Conservation (phyloP, 139 green algal genomes). For the Monoraphidium neglectum region DNA sequence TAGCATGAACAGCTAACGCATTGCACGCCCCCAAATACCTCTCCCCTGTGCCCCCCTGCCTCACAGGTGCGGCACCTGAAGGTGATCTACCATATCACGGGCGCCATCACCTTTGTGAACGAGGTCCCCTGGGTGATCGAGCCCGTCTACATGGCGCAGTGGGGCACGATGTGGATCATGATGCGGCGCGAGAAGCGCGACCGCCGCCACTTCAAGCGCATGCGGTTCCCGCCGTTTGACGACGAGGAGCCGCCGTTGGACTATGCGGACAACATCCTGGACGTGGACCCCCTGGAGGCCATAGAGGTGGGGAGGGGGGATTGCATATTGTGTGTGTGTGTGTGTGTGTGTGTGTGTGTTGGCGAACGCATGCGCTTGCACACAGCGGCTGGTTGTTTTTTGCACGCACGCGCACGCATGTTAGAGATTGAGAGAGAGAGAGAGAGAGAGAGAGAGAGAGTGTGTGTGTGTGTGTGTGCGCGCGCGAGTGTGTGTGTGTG, state of each 20-base stretch:
- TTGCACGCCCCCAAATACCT: background rate
- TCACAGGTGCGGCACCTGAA: constrained; percentile 91
- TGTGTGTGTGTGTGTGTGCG: no score
- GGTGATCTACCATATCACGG: constrained; percentile 99
- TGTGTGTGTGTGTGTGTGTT: no score
- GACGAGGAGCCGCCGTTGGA: constrained; percentile 99
- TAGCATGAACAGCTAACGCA: background rate
- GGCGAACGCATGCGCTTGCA: no score
- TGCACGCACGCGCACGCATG: no score
- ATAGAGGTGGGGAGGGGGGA: constrained; percentile 27
- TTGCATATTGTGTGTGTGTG: no score
- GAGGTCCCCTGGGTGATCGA: constrained; percentile 98
- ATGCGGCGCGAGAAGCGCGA: constrained; percentile 99
- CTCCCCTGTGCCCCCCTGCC: background rate
- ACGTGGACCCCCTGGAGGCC: constrained; percentile 95
- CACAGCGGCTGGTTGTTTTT: no score
- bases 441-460: no score
- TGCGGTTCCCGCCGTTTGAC: constrained; percentile 99
- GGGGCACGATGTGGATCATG: constrained; percentile 99
- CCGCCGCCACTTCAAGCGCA: constrained; percentile 99
- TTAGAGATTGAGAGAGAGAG: no score
- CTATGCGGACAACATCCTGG: constrained; percentile 98
- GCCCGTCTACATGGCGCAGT: constrained; percentile 97
- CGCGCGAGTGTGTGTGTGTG: no score
- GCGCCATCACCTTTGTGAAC: constrained; percentile 99